Evolutionary conservation across 2,329 filamentous ascomycete genomes (phyloP).

Genomic region (Ophiostoma pallidulum): DNA sequence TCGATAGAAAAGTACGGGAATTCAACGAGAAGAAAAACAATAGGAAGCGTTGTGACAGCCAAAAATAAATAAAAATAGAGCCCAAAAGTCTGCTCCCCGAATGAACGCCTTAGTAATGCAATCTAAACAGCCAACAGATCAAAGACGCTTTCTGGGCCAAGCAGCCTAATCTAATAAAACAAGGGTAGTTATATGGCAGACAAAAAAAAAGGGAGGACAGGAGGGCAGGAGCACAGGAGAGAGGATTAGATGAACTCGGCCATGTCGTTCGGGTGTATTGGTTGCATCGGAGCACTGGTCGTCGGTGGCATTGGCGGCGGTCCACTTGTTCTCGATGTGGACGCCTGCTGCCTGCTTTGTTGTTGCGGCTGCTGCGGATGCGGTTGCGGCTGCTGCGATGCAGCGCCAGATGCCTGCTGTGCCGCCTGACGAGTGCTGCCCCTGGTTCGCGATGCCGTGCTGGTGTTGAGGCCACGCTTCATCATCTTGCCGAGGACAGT

Average conservation of each 20-base stretch:
- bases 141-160: background rate
- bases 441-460: conserved; percentile 4
- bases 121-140: too few species aligned
- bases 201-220: background rate
- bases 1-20: background rate
- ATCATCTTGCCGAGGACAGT: conserved; percentile 81
- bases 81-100: background rate
- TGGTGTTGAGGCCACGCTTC: conserved; percentile 20
- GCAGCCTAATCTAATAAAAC: background rate
- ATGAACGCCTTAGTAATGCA: background rate
- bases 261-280: background rate
- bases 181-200: background rate
- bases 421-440: background rate
- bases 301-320: background rate
- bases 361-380: background rate
- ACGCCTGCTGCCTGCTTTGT: background rate
- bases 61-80: background rate
- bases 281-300: background rate
- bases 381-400: background rate
- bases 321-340: background rate
- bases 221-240: background rate
- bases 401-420: background rate
- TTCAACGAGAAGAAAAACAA: background rate
- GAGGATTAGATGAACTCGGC: background rate
- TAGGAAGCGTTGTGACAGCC: too few species aligned